Conservation (phyloP, 2,329 filamentous ascomycete genomes). For the Diaporthe eres region DNA sequence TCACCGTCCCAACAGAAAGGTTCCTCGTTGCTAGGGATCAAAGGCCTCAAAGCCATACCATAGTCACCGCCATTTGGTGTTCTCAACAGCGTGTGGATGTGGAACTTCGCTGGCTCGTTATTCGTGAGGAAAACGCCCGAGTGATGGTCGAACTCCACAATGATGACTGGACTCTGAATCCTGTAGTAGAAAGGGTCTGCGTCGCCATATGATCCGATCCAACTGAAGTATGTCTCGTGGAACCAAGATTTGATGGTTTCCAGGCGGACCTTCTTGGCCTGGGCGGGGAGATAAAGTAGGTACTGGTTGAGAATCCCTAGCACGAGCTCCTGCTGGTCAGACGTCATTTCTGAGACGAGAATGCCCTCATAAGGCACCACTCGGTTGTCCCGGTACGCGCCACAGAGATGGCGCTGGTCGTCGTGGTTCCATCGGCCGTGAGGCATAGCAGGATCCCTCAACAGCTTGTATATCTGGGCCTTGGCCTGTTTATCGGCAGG, state of each 20-base stretch:
- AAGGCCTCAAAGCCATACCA: constrained; percentile 66
- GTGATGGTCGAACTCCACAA: constrained; percentile 86
- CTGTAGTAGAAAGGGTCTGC: constrained; percentile 83
- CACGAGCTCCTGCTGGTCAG: constrained; percentile 67
- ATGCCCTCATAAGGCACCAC: constrained; percentile 82
- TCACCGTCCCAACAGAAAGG: constrained; percentile 59
- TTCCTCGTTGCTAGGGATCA: constrained; percentile 55
- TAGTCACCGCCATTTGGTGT: constrained; percentile 85
- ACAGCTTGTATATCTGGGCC: constrained; percentile 70
- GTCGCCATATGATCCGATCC: constrained; percentile 80
- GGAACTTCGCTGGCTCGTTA: constrained; percentile 80
- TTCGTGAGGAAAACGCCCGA: constrained; percentile 84
- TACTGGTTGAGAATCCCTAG: constrained; percentile 74
- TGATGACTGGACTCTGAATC: constrained; percentile 80
- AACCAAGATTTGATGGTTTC: constrained; percentile 68
- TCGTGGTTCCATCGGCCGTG: constrained; percentile 83
- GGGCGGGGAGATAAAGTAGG: constrained; percentile 75
- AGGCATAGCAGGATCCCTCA: constrained; percentile 77
- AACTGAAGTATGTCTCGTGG: constrained; percentile 82
- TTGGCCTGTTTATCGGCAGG: constrained; percentile 57
- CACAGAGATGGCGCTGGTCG: constrained; percentile 83
- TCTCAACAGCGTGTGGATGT: constrained; percentile 81
- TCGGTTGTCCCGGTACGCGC: constrained; percentile 84
- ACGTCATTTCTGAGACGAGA: constrained; percentile 62
- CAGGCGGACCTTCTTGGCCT: constrained; percentile 68